Evolutionary conservation across 148 eudicot genomes (phyloP).

Genomic region (Chenopodium album): DNA sequence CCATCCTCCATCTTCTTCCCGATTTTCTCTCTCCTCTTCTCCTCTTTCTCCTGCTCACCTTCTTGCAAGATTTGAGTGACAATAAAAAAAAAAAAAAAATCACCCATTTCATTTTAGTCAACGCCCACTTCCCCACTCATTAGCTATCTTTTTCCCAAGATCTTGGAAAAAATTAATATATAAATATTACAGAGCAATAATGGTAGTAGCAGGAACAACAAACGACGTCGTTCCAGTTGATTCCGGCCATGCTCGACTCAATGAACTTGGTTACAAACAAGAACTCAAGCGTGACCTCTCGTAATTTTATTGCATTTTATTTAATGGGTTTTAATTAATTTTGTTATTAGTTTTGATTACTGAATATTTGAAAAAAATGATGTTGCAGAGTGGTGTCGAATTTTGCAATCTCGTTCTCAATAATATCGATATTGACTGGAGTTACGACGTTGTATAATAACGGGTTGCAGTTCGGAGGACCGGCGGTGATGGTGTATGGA

Average conservation of each 20-base stretch:
- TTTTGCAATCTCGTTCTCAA: slow-evolving; percentile 68
- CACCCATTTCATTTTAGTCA: no score
- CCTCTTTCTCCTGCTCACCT: no score
- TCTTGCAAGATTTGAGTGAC: no score
- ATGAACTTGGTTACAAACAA: slow-evolving; percentile 66
- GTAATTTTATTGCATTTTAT: slow-evolving; percentile 32
- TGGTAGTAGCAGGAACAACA: background rate
- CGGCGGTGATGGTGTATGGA: slow-evolving; percentile 61
- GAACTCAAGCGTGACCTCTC: slow-evolving; percentile 70
- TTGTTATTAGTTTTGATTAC: no score
- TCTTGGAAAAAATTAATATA: background rate
- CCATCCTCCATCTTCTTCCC: no score
- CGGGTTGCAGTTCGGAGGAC: slow-evolving; percentile 68
- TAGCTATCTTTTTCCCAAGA: background rate
- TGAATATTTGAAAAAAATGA: background rate
- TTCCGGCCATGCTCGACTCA: slow-evolving; percentile 30
- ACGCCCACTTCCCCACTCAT: no score
- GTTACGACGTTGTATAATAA: slow-evolving; percentile 50
- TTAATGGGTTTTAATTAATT: no score
- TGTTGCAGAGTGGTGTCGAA: slow-evolving; percentile 45
- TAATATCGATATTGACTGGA: slow-evolving; percentile 65
- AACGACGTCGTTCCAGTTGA: slow-evolving; percentile 5
- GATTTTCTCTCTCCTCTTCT: no score
- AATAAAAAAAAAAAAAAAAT: no score
- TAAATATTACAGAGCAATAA: background rate